Conservation (phyloP, 768 basidiomycete species). For the Lentinula sp. region DNA sequence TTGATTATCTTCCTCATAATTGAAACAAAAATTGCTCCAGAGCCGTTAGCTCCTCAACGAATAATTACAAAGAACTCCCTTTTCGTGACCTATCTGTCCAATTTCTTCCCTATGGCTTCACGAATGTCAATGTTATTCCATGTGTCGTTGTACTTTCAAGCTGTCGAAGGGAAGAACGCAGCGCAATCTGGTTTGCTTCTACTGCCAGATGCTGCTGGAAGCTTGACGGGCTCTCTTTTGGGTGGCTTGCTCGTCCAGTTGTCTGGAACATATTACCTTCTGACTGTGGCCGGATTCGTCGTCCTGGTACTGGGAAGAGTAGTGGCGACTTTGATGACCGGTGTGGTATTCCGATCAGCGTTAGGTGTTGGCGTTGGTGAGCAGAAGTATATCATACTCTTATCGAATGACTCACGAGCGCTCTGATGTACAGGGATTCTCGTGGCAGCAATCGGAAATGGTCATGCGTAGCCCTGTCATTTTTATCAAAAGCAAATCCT, state of each 20-base stretch:
- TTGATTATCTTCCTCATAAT: slow-evolving; percentile 17
- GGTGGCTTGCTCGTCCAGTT: slow-evolving; percentile 26
- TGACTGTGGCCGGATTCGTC: slow-evolving; percentile 18
- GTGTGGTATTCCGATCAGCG: slow-evolving; percentile 8
- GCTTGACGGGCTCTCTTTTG: slow-evolving; percentile 21
- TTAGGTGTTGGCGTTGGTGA: not conserved
- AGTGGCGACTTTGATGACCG: slow-evolving; percentile 16
- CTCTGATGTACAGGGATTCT: not conserved
- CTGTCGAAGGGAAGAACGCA: slow-evolving; percentile 20
- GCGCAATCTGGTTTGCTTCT: slow-evolving; percentile 21
- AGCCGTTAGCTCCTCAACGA: slow-evolving; percentile 26
- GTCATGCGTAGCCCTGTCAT: not conserved
- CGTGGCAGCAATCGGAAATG: slow-evolving; percentile 6
- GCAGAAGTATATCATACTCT: not conserved
- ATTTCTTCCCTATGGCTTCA: slow-evolving; percentile 23
- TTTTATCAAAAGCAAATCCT: not conserved
- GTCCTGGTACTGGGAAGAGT: slow-evolving; percentile 16
- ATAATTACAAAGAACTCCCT: slow-evolving; percentile 22
- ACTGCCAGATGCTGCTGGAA: slow-evolving; percentile 22
- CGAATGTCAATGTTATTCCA: slow-evolving; percentile 18
- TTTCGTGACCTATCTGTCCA: slow-evolving; percentile 23
- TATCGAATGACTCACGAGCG: too few species aligned
- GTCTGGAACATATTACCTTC: slow-evolving; percentile 24
- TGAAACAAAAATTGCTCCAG: slow-evolving; percentile 21
- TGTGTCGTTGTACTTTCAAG: slow-evolving; percentile 27